Base-by-base conservation (phyloP, 1,139 yeast genomes). In the Hanseniaspora gamundiae region DNA sequence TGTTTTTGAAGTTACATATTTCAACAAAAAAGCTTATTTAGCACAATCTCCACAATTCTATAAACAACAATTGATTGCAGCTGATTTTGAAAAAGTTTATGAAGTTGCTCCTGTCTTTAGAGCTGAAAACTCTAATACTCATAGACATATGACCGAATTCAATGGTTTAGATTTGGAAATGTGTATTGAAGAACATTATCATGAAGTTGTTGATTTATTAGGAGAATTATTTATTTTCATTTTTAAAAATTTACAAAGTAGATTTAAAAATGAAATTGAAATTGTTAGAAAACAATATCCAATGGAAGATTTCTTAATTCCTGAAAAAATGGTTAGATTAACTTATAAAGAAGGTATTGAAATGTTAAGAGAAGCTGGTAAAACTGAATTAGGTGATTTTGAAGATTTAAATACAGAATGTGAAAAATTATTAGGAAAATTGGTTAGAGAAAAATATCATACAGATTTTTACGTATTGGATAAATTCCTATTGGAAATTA, bases 91-190 rank as follows among this genome's bases (percentile, higher is more conserved):
- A 69, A 78, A 76, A 58, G 99, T 91, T 42, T 93, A 79, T 61
- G 99, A 91, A 70, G 75, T 91, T 57, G 97, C 93, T 1, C 97
- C 99, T 41, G 98, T 91, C 45, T 91, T 91, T 76, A 79, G 99
- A 68, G 99, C 99, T 47, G 99, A 91, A 67, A 91, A 91, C 73
- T 88, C 97, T 51, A 87, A 91, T 70, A 91, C 98, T 26, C 97
- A 91, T 66, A 88, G 99, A 69, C 99, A 91, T 67, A 82, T 91
- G 95, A 91, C 99, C 47, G 99, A 91, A 67, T 91, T 91, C 66
- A 84, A 83, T 48, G 99, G 99, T 47, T 79, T 93, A 59, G 99
- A 91, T 73, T 69, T 91, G 70, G 99, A 91, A 68, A 86, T 93
- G 95, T 84, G 96, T 7, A 85, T 91, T 61, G 97, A 91, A 69